Evolutionary conservation across 2,329 filamentous ascomycete genomes (phyloP).

Genomic region (Fusarium fujikuroi): DNA sequence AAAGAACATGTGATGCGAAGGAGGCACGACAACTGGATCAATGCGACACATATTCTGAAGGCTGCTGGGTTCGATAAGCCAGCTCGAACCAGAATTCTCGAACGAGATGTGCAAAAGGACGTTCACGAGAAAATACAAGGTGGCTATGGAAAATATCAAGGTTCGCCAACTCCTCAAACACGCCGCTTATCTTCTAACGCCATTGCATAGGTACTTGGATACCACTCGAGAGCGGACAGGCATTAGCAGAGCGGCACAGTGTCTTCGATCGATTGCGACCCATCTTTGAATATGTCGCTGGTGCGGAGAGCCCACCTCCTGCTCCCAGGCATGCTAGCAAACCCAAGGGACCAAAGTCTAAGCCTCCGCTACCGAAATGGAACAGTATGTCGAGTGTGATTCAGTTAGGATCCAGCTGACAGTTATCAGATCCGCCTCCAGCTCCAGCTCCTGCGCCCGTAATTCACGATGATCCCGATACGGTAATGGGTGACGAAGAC

Average conservation of each 20-base stretch:
- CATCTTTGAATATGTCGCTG: constrained; percentile 90
- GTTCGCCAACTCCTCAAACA: constrained; percentile 54
- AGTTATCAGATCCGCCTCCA: constrained; percentile 33
- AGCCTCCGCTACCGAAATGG: constrained; percentile 68
- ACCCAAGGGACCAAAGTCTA: constrained; percentile 75
- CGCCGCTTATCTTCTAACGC: constrained; percentile 8
- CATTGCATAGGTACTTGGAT: constrained; percentile 85
- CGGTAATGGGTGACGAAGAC: constrained; percentile 77
- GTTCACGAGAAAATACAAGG: constrained; percentile 98
- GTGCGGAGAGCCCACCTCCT: constrained; percentile 88
- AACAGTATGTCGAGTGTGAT: constrained; percentile 43
- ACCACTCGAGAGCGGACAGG: constrained; percentile 81
- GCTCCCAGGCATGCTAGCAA: constrained; percentile 93
- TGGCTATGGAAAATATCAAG: constrained; percentile 98
- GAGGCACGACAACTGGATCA: constrained; percentile 95
- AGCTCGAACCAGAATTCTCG: constrained; percentile 90
- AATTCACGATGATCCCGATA: constrained; percentile 68
- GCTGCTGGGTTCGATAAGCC: constrained; percentile 98
- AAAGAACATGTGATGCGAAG: constrained; percentile 95
- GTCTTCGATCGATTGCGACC: constrained; percentile 83
- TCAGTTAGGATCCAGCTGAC: constrained; percentile 13
- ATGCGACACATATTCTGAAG: constrained; percentile 98
- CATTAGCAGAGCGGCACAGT: constrained; percentile 87
- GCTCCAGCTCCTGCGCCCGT: constrained; percentile 39
- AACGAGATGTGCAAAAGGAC: constrained; percentile 96